Evolutionary conservation across 768 basidiomycete genomes (phyloP).

Genomic region (Rhizopogon vesiculosus): DNA sequence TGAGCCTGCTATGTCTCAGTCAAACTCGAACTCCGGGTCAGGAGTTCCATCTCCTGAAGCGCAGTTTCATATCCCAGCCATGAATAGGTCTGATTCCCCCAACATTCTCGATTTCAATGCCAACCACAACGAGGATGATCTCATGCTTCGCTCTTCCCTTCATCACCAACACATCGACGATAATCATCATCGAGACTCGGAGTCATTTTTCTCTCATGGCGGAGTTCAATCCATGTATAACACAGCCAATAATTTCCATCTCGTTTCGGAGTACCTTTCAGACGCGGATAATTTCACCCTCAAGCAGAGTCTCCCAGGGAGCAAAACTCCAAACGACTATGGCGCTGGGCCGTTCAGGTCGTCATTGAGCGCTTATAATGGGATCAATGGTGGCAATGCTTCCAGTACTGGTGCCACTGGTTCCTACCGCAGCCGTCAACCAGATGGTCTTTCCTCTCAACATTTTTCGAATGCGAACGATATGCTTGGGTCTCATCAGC

Average conservation of each 20-base stretch:
- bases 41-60: conserved; percentile 45
- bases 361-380: conserved; percentile 30
- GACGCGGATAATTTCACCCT: conserved; percentile 28
- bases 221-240: conserved; percentile 38
- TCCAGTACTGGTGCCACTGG: conserved; percentile 20
- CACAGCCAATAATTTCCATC: conserved; percentile 28
- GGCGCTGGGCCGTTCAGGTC: conserved; percentile 30
- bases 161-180: conserved; percentile 20
- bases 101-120: conserved; percentile 32
- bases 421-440: conserved; percentile 33
- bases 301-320: conserved; percentile 25
- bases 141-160: conserved; percentile 22
- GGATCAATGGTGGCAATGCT: conserved; percentile 18
- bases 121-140: conserved; percentile 32
- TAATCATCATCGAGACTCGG: conserved; percentile 27
- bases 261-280: conserved; percentile 29
- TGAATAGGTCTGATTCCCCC: conserved; percentile 51
- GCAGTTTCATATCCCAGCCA: conserved; percentile 45
- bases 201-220: conserved; percentile 26
- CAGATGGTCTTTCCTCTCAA: conserved; percentile 24
- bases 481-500: conserved; percentile 20
- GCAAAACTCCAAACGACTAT: conserved; percentile 29
- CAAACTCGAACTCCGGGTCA: conserved; percentile 51
- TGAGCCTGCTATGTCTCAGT: conserved; percentile 52
- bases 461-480: conserved; percentile 20